phyloP scores from a whole-genome alignment of 306 rosid species.

The Arachis stenosperma region DNA sequence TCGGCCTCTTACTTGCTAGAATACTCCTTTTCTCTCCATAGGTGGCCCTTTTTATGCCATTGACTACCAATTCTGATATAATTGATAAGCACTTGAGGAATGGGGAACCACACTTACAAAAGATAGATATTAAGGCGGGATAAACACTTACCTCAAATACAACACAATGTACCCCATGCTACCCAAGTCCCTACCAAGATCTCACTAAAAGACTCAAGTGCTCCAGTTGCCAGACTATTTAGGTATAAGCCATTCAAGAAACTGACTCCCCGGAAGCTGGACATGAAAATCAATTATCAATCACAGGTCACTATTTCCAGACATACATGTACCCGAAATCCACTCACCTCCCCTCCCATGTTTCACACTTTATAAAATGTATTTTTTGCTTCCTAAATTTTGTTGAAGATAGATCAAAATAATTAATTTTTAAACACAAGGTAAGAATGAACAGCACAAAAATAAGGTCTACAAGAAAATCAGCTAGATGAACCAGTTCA shows the following conservation, averaged over 20 bases:
- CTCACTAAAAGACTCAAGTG: neutral
- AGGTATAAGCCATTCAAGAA: neutral
- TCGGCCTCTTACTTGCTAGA: too few species aligned
- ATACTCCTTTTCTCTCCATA: too few species aligned
- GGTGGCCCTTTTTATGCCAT: too few species aligned
- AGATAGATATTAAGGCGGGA: too few species aligned
- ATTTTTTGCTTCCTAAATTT: slow-evolving; percentile 10
- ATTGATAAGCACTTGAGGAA: too few species aligned
- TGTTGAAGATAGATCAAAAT: slow-evolving; percentile 8
- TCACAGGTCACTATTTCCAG: neutral
- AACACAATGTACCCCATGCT: too few species aligned
- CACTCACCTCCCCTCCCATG: neutral
- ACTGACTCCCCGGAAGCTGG: neutral
- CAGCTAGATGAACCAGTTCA: slow-evolving; percentile 1
- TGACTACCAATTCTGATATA: too few species aligned
- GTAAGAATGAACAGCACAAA: slow-evolving; percentile 25
- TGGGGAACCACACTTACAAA: too few species aligned
- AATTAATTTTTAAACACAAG: slow-evolving; percentile 14
- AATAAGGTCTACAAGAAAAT: neutral
- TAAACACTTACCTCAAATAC: too few species aligned
- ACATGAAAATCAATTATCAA: neutral
- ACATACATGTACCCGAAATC: slow-evolving; percentile 9
- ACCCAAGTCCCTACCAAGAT: too few species aligned
- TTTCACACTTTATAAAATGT: neutral
- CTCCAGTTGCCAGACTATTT: neutral